These are phyloP conservation scores for Garcia nutans DNA, from an alignment of 345 rosid species.

Conservation along the genomic window DNA sequence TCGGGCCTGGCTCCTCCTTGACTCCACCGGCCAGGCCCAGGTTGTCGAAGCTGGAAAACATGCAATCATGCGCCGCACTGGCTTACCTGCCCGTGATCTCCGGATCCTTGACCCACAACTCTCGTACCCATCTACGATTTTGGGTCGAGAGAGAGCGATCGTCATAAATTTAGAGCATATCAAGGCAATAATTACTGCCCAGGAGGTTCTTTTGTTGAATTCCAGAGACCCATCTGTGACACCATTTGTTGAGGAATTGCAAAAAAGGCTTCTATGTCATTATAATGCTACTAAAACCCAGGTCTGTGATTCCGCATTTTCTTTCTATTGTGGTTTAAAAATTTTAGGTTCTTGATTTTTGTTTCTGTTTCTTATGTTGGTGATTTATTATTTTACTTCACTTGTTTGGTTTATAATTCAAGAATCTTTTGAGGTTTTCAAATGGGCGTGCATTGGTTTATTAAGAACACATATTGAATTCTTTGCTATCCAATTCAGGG, in stretches of 20 bases:
- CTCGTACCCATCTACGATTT: conserved; percentile 80
- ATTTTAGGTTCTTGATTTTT: conserved; percentile 6
- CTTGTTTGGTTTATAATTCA: background rate
- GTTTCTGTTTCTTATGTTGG: background rate
- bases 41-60: conserved; percentile 76
- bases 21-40: conserved; percentile 52
- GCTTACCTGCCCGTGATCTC: conserved; percentile 87
- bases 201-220: conserved; percentile 77
- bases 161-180: conserved; percentile 91
- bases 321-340: background rate
- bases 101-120: conserved; percentile 88
- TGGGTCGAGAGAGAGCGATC: conserved; percentile 88
- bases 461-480: background rate
- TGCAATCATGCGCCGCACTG: conserved; percentile 86
- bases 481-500: background rate
- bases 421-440: background rate
- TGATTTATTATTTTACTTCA: background rate
- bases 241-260: conserved; percentile 77
- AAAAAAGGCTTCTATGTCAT: conserved; percentile 54
- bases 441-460: background rate
- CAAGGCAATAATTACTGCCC: conserved; percentile 88
- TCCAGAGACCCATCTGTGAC: conserved; percentile 76
- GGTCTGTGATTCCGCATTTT: conserved; percentile 36
- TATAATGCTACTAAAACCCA: conserved; percentile 62
- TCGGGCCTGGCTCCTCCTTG: conserved; percentile 67